phyloP scores from a whole-genome alignment of 148 eudicot species.

The Silene uniflora region DNA sequence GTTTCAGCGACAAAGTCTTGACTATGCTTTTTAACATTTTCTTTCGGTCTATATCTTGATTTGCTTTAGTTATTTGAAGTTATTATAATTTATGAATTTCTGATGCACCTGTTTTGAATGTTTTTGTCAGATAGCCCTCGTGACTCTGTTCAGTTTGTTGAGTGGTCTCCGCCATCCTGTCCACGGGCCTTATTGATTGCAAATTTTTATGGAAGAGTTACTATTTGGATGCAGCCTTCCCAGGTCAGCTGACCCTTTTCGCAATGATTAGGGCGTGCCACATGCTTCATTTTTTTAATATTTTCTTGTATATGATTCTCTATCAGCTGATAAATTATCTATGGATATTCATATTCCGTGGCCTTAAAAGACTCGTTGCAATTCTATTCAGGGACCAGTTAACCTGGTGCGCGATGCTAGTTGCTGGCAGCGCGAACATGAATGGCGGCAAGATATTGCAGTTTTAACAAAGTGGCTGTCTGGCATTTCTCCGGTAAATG shows the following conservation, averaged over 20 bases:
- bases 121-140: slow-evolving; percentile 78
- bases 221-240: slow-evolving; percentile 91
- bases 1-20: neutral
- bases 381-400: slow-evolving; percentile 59
- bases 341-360: neutral
- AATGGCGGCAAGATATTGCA: slow-evolving; percentile 99
- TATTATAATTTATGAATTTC: neutral
- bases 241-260: slow-evolving; percentile 43
- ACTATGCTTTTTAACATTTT: neutral
- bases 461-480: slow-evolving; percentile 98
- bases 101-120: slow-evolving; percentile 1
- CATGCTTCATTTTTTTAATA: neutral
- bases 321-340: neutral
- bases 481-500: slow-evolving; percentile 81
- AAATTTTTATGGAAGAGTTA: slow-evolving; percentile 89
- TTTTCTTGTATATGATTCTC: neutral
- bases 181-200: slow-evolving; percentile 84
- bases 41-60: neutral
- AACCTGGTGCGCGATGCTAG: slow-evolving; percentile 87
- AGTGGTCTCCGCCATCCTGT: slow-evolving; percentile 97
- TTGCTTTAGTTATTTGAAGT: neutral
- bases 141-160: slow-evolving; percentile 95
- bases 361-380: neutral
- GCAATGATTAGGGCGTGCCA: neutral
- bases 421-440: slow-evolving; percentile 92